Evolutionary conservation across 139 green algal species (phyloP), one percentile per base, ranked within the genome.

Genomic region (Picochlorum sp.): DNA sequence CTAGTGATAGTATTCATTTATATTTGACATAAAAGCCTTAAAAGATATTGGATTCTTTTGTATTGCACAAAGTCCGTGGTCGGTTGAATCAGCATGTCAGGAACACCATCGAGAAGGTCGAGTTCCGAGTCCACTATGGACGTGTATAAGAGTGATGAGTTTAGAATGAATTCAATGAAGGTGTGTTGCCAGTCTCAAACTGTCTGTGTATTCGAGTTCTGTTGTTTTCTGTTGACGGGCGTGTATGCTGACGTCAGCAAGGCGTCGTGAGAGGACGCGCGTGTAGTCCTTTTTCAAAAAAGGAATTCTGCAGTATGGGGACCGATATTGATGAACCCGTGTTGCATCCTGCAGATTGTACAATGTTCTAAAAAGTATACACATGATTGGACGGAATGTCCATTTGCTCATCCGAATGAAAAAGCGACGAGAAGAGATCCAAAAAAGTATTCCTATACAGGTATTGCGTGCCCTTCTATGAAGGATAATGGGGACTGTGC

Each of bases 391-490:
- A 79, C 74, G 1, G 69, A 70, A 37, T 79, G 92, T 72, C 92
- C 92, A 0, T 99, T 96, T 71, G 85, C 94, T 14, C 93, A 99
- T 61, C 85, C 85, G 8, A 84, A 89, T 3, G 93, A 98, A 73
- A 96, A 96, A 64, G 93, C 93, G 3, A 76, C 78, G 16, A 76
- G 93, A 1, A 71, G 93, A 4, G 90, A 98, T 72, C 92, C 92
- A 3, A 73, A 85, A 4, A 26, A 79, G 0, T 83, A 84, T 69
- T 71, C 66, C 5, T 97, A 98, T 76, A 92, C 85, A 16, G 95
- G 87, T 57, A 86, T 91, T n/a, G 85, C 90, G 4, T 98, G 92
- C 68, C 90, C 91, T 1, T 85, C 92, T 32, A 96, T 95, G 82
- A 93, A 94, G 44, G 87, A 88, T 77, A 78, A 80, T 24, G 66